Percentiles rank a stretch among this genome's conserved stretches.
These are phyloP conservation scores for Blastobotrys illinoisensis DNA, from an alignment of 1,139 yeast species.

Conservation along the genomic window DNA sequence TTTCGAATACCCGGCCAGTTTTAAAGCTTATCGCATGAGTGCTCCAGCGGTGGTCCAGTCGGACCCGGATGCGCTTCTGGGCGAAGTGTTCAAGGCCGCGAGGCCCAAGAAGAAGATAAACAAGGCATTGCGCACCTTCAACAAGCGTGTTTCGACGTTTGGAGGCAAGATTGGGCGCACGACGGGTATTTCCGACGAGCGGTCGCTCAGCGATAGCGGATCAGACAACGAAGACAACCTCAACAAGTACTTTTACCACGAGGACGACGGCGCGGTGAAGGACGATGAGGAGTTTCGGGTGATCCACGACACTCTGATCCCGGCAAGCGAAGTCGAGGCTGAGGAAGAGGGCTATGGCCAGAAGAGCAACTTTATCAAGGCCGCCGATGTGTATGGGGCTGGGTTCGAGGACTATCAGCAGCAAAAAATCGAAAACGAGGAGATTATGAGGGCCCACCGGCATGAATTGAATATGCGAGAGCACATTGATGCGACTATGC, in stretches of 20 bases:
- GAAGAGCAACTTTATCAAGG: not conserved
- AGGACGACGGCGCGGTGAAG: slow-evolving; percentile 19
- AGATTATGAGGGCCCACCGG: slow-evolving; percentile 9
- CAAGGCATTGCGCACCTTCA: slow-evolving; percentile 21
- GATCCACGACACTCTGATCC: slow-evolving; percentile 23
- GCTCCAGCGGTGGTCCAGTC: not conserved
- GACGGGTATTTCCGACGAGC: slow-evolving; percentile 20
- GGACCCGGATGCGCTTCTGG: slow-evolving; percentile 2
- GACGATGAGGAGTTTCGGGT: slow-evolving; percentile 23
- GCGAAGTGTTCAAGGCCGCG: slow-evolving; percentile 19
- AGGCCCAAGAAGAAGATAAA: slow-evolving; percentile 21
- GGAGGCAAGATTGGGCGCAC: slow-evolving; percentile 20
- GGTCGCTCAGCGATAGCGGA: slow-evolving; percentile 12
- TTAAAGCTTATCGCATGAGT: not conserved
- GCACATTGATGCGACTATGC: slow-evolving; percentile 10
- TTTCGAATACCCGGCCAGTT: not conserved
- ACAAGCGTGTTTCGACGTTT: slow-evolving; percentile 21
- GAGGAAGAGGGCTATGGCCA: not conserved
- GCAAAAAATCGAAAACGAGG: slow-evolving; percentile 4
- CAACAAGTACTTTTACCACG: slow-evolving; percentile 18
- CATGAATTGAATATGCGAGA: slow-evolving; percentile 11
- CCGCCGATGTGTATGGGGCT: not conserved
- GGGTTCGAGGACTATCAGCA: slow-evolving; percentile 3
- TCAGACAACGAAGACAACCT: slow-evolving; percentile 11
- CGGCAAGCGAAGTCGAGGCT: slow-evolving; percentile 8